Conservation (phyloP, 1,284 basidiomycete species). For the Somion occarium region DNA sequence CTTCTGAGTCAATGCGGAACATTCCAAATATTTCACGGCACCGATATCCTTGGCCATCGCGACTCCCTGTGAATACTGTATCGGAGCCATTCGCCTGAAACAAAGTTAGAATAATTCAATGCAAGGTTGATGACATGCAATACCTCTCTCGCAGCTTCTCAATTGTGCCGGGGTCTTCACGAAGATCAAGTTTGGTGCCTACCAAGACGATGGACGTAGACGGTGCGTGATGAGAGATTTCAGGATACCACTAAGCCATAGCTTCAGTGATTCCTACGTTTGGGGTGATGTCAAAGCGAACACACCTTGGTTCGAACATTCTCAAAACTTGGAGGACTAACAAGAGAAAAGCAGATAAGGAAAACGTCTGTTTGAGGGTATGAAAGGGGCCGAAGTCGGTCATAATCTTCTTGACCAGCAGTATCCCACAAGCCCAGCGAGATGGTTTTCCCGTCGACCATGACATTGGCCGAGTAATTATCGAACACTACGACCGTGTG, state of each 20-base stretch:
- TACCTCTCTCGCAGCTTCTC: slow-evolving; percentile 90
- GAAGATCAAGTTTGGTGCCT: slow-evolving; percentile 96
- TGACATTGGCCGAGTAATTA: slow-evolving; percentile 94
- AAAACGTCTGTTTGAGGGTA: slow-evolving; percentile 99
- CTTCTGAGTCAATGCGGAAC: slow-evolving; percentile 97
- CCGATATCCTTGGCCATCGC: slow-evolving; percentile 92
- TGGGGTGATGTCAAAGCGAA: slow-evolving; percentile 1
- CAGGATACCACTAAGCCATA: slow-evolving; percentile 86
- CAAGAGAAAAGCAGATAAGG: slow-evolving; percentile 97
- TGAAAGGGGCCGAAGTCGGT: slow-evolving; percentile 94
- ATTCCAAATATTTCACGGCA: slow-evolving; percentile 96
- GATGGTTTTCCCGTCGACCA: slow-evolving; percentile 99
- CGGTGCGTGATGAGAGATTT: slow-evolving; percentile 96
- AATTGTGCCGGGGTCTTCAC: slow-evolving; percentile 90
- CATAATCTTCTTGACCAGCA: slow-evolving; percentile 98
- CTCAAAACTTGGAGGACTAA: slow-evolving; percentile 96
- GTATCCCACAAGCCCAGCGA: slow-evolving; percentile 98
- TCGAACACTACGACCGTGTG: slow-evolving; percentile 66
- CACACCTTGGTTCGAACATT: slow-evolving; percentile 94
- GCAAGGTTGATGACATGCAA: no score
- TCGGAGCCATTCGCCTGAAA: slow-evolving; percentile 86
- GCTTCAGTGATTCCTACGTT: slow-evolving; percentile 9
- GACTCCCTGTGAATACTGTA: slow-evolving; percentile 88
- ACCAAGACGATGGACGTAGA: slow-evolving; percentile 93
- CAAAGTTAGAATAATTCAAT: slow-evolving; percentile 3